Evolutionary conservation across 106 monocot genomes (phyloP).

Genomic region (Acorus calamus): DNA sequence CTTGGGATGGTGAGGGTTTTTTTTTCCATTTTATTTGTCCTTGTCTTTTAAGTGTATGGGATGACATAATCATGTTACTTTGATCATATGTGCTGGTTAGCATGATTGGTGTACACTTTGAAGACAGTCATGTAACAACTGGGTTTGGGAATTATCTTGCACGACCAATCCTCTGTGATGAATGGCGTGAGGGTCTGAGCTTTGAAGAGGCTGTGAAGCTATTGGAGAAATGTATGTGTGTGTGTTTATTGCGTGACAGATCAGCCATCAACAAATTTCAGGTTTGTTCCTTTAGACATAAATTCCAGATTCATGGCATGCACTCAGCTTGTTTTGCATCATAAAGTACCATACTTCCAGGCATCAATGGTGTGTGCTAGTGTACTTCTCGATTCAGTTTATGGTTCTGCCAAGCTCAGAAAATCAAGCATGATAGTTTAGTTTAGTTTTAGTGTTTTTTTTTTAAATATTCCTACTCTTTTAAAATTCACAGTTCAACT

Average conservation of each 20-base stretch:
- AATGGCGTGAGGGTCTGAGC: conserved; percentile 66
- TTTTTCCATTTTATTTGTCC: neutral
- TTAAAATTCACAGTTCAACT: no score
- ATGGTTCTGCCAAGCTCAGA: no score
- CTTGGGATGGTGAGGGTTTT: conserved; percentile 43
- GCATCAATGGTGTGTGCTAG: no score
- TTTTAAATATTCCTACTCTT: no score
- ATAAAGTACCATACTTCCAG: no score
- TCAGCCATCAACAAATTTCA: conserved; percentile 84
- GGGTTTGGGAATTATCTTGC: conserved; percentile 86
- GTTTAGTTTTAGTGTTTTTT: no score
- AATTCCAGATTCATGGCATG: no score
- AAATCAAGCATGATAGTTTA: no score
- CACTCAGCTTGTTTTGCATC: no score
- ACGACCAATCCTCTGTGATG: conserved; percentile 58
- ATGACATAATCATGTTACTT: no score
- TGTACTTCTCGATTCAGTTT: no score
- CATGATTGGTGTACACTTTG: conserved; percentile 80
- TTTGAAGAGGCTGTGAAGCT: conserved; percentile 86
- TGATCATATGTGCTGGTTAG: conserved; percentile 49
- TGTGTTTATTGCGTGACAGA: conserved; percentile 68
- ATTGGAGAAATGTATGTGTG: conserved; percentile 77
- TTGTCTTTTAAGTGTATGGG: neutral
- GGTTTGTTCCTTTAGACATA: conserved; percentile 17
- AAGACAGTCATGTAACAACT: conserved; percentile 80